Evolutionary conservation across 2,329 filamentous ascomycete species (phyloP).

Genomic region (Aspergillus bombycis): DNA sequence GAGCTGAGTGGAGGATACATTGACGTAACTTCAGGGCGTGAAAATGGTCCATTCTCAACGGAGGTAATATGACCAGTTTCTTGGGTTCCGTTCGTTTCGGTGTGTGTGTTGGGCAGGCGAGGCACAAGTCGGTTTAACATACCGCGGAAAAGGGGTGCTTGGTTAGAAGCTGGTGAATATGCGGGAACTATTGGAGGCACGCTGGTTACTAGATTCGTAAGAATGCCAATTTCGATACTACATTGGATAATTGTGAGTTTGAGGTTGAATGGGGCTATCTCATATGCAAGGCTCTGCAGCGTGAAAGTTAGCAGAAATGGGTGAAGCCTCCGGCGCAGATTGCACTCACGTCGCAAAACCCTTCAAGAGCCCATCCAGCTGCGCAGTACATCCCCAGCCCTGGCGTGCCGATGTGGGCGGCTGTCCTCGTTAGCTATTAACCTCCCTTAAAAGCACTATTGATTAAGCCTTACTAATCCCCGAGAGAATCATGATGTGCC

Average conservation of each 20-base stretch:
- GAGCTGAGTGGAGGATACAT: conserved; percentile 75
- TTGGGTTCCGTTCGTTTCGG: conserved; percentile 14
- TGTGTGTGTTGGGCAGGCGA: conserved; percentile 61
- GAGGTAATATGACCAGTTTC: conserved; percentile 27
- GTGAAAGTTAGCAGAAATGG: conserved; percentile 16
- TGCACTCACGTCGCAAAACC: conserved; percentile 76
- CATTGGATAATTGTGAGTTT: conserved; percentile 95
- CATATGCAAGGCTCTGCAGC: conserved; percentile 76
- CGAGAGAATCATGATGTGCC: conserved; percentile 87
- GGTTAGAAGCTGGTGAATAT: conserved; percentile 70
- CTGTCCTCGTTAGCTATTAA: conserved; percentile 37
- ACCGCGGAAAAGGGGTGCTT: conserved; percentile 78
- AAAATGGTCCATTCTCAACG: conserved; percentile 40
- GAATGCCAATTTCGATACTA: conserved; percentile 84
- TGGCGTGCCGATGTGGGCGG: conserved; percentile 89
- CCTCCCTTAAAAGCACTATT: not conserved
- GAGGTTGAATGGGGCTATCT: conserved; percentile 95
- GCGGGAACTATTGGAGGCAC: conserved; percentile 73
- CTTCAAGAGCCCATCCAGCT: conserved; percentile 91
- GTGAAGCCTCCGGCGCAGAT: not conserved
- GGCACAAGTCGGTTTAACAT: conserved; percentile 82
- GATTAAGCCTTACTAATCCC: conserved; percentile 64
- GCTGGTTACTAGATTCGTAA: conserved; percentile 85
- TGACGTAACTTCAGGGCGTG: conserved; percentile 56
- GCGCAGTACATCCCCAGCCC: conserved; percentile 90